phyloP scores from a whole-genome alignment of 1,284 basidiomycete species.

The Rhodotorula sp. region DNA sequence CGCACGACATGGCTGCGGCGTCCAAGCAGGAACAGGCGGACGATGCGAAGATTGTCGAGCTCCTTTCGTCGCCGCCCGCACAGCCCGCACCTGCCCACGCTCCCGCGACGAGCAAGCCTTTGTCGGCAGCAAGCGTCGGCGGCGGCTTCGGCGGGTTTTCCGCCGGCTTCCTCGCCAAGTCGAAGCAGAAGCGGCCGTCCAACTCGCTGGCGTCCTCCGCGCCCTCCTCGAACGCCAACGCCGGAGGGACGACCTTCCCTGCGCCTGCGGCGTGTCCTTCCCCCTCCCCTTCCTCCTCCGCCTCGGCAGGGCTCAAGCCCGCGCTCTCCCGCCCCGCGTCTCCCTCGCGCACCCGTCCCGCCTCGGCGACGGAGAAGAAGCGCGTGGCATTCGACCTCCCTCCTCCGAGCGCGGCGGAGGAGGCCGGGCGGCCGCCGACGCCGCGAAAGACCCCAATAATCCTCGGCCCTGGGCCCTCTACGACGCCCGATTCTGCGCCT shows the following conservation, averaged over 20 bases:
- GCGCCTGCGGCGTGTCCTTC: background rate
- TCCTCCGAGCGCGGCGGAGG: slow-evolving; percentile 1
- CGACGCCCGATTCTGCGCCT: background rate
- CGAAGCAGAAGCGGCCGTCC: slow-evolving; percentile 25
- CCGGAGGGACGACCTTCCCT: too few relatives aligned
- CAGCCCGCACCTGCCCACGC: background rate
- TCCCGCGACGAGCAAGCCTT: accelerated
- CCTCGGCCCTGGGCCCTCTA: slow-evolving; percentile 12
- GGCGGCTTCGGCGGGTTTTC: slow-evolving; percentile 26
- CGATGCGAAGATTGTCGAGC: background rate
- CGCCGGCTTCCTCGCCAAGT: slow-evolving; percentile 33
- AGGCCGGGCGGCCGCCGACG: background rate
- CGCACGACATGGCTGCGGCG: background rate
- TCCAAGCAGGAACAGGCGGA: background rate
- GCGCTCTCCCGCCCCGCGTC: slow-evolving; percentile 29
- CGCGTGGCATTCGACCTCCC: slow-evolving; percentile 31
- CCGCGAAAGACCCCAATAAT: slow-evolving; percentile 31
- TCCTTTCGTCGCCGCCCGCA: background rate
- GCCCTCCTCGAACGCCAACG: too few relatives aligned
- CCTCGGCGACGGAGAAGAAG: slow-evolving; percentile 10
- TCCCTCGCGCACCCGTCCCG: slow-evolving; percentile 14
- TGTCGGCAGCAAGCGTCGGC: background rate
- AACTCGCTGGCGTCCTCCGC: slow-evolving; percentile 12
- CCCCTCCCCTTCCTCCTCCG: background rate
- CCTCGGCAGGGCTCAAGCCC: slow-evolving; percentile 20